Evolutionary conservation across 441 rosid species (phyloP).

Genomic region (Viola pubescens): DNA sequence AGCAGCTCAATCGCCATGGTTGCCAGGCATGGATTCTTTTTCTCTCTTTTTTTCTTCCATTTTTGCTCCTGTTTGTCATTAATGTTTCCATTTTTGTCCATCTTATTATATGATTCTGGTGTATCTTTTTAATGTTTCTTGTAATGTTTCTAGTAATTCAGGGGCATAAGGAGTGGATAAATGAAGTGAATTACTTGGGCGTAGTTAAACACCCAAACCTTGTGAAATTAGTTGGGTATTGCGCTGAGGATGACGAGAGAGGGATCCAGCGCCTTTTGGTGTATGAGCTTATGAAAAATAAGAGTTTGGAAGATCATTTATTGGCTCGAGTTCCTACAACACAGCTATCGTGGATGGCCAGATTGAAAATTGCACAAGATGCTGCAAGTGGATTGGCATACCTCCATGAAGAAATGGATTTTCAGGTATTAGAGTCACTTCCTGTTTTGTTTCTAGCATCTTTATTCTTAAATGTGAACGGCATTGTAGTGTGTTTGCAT

Average conservation of each 20-base stretch:
- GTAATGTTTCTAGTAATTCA: constrained; percentile 48
- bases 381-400: constrained; percentile 91
- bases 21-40: constrained; percentile 66
- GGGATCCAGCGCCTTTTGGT: constrained; percentile 89
- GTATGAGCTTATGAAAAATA: constrained; percentile 79
- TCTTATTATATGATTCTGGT: constrained; percentile 17
- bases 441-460: neutral
- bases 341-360: constrained; percentile 60
- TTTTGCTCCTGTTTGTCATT: neutral
- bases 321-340: constrained; percentile 39
- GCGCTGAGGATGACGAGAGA: constrained; percentile 91
- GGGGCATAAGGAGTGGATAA: constrained; percentile 99
- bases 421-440: constrained; percentile 46
- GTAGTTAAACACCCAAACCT: constrained; percentile 91
- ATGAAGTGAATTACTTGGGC: constrained; percentile 87
- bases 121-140: neutral
- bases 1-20: constrained; percentile 73
- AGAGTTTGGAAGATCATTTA: constrained; percentile 86
- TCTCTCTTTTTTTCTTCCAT: neutral
- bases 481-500: neutral
- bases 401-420: constrained; percentile 94
- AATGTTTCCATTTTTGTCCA: neutral
- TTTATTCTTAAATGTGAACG: neutral
- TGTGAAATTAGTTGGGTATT: constrained; percentile 84
- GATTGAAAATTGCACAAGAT: constrained; percentile 76